These are phyloP conservation scores for Yamadazyma spencermartinsiae DNA, from an alignment of 1,139 yeast species.

Conservation along the genomic window DNA sequence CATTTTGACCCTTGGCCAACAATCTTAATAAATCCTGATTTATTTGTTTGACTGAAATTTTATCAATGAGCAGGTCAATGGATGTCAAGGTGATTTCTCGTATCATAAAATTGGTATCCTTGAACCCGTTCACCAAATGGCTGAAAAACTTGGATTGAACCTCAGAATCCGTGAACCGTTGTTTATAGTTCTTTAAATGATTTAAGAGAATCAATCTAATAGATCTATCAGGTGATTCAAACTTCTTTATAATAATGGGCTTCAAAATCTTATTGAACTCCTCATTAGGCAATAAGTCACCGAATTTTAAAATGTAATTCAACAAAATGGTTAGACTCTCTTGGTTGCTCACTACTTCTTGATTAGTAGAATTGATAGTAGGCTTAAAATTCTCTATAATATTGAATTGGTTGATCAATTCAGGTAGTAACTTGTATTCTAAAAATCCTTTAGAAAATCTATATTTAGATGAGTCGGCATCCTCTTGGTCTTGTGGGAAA, in stretches of 20 bases:
- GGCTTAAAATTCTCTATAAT: slow-evolving; percentile 23
- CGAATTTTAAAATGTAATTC: slow-evolving; percentile 47
- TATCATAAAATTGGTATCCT: slow-evolving; percentile 78
- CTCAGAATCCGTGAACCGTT: slow-evolving; percentile 55
- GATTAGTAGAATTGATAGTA: slow-evolving; percentile 26
- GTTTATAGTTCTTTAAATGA: slow-evolving; percentile 57
- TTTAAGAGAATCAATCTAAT: slow-evolving; percentile 70
- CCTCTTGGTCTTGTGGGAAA: slow-evolving; percentile 19
- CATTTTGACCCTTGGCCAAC: slow-evolving; percentile 86
- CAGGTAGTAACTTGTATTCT: slow-evolving; percentile 68
- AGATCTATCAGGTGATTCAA: slow-evolving; percentile 70
- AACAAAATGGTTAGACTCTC: slow-evolving; percentile 45
- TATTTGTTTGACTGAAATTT: slow-evolving; percentile 74
- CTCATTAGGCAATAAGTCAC: slow-evolving; percentile 36
- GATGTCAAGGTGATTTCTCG: slow-evolving; percentile 81
- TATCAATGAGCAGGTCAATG: slow-evolving; percentile 61
- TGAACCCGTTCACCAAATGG: slow-evolving; percentile 72
- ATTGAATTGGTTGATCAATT: slow-evolving; percentile 44
- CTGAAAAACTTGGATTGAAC: slow-evolving; percentile 72
- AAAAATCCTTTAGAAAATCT: slow-evolving; percentile 61
- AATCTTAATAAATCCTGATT: slow-evolving; percentile 82
- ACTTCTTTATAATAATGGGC: slow-evolving; percentile 66
- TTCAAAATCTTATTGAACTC: slow-evolving; percentile 51
- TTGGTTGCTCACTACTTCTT: slow-evolving; percentile 34
- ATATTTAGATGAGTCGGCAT: slow-evolving; percentile 11